Conservation (phyloP, 441 rosid genomes). For the Adansonia madagascariensis region DNA sequence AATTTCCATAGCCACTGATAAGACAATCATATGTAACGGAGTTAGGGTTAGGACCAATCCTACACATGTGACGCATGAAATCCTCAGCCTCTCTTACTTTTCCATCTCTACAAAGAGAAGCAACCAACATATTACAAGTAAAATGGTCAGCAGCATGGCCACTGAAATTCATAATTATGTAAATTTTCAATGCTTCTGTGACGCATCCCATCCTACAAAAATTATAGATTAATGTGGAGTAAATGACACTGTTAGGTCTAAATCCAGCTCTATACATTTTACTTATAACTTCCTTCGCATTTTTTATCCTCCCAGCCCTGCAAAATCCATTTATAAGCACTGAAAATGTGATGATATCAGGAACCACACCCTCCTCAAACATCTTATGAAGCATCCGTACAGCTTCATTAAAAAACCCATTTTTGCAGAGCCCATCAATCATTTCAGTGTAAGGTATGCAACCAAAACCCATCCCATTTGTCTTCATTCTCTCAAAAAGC, state of each 20-base stretch:
- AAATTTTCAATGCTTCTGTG: conserved; percentile 64
- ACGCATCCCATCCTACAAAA: conserved; percentile 56
- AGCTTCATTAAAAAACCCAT: conserved; percentile 63
- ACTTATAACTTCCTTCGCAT: conserved; percentile 61
- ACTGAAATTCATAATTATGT: conserved; percentile 54
- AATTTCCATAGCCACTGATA: conserved; percentile 63
- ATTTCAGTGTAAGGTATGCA: conserved; percentile 63
- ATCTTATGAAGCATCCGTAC: conserved; percentile 55
- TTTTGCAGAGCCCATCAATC: conserved; percentile 77
- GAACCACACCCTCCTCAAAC: conserved; percentile 59
- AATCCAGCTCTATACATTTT: conserved; percentile 68
- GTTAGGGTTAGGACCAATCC: conserved; percentile 49
- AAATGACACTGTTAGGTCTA: conserved; percentile 59
- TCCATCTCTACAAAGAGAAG: conserved; percentile 72
- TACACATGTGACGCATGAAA: conserved; percentile 60
- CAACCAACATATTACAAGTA: conserved; percentile 55
- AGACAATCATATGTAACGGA: conserved; percentile 66
- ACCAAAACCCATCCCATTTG: conserved; percentile 52
- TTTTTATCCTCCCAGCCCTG: conserved; percentile 48
- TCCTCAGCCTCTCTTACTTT: conserved; percentile 66
- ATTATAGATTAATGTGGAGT: conserved; percentile 61
- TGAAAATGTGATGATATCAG: conserved; percentile 77
- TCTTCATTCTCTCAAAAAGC: conserved; percentile 69
- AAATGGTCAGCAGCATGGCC: conserved; percentile 55
- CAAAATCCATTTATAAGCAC: conserved; percentile 78